Evolutionary conservation across 2,329 filamentous ascomycete genomes (phyloP).

Genomic region (Moelleriella libera): DNA sequence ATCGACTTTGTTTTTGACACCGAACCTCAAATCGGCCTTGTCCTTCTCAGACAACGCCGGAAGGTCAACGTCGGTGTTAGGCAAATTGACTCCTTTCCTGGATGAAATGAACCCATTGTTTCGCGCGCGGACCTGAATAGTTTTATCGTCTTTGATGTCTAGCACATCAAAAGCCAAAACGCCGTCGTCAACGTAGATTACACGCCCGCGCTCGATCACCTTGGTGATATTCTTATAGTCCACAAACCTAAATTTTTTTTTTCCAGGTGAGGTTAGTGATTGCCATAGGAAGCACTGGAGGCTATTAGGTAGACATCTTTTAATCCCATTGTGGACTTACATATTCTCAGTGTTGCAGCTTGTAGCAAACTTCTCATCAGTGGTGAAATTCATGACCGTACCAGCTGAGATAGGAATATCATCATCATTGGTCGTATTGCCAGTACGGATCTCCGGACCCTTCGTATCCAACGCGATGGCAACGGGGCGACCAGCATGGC

Average conservation of each 20-base stretch:
- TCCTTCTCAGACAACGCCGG: constrained; percentile 97
- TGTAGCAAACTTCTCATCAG: constrained; percentile 82
- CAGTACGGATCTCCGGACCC: constrained; percentile 47
- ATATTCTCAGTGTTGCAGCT: constrained; percentile 83
- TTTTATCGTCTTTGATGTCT: constrained; percentile 78
- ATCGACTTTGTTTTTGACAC: constrained; percentile 96
- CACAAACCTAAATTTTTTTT: constrained; percentile 52
- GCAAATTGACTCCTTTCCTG: constrained; percentile 98
- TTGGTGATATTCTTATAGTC: constrained; percentile 99
- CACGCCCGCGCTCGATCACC: constrained; percentile 80
- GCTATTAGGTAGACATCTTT: no score
- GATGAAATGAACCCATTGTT: constrained; percentile 99
- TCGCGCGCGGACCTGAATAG: constrained; percentile 68
- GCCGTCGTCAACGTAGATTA: constrained; percentile 97
- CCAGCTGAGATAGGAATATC: constrained; percentile 80
- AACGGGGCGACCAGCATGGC: constrained; percentile 68
- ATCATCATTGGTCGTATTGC: constrained; percentile 66
- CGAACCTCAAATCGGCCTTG: constrained; percentile 83
- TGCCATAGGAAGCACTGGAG: not conserved
- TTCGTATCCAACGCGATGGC: constrained; percentile 83
- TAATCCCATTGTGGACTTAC: constrained; percentile 34
- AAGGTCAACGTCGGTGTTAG: constrained; percentile 96
- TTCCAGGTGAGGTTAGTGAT: not conserved
- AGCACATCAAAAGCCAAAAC: constrained; percentile 94
- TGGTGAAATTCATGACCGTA: constrained; percentile 86